Base-by-base conservation (phyloP, 768 basidiomycete species). In the Boletus reticulatus region DNA sequence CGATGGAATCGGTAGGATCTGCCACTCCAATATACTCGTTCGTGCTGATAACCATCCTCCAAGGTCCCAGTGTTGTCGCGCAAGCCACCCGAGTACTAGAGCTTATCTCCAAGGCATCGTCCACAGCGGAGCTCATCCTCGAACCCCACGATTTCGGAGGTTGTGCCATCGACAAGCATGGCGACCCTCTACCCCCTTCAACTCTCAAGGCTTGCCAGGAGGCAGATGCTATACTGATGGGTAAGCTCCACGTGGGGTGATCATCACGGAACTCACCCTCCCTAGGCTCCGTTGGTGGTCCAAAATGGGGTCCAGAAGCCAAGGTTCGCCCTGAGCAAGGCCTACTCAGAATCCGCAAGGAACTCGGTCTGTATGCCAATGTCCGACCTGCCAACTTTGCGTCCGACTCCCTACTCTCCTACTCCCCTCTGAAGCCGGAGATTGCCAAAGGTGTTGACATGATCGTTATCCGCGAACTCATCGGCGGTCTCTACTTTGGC, bases 321-420 rank as follows among this genome's bases (percentile, higher is more conserved):
- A 87, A 88, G 71, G 84, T 98, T 51, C 87, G 97, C 53, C 97
- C 97, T 17, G 97, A 99, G 72, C 84, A 84, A 57, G 97, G 97
- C 52, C 82, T 99, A 12, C 85, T 99, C 29, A 70, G 77, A 8
- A 82, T 99, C 50, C 87, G 97, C 62, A 98, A 99, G 74, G 84
- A 83, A 29, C 87, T 98, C 51, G 96, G 94, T 20, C 83, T 98
- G 46, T 98, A 95, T 75, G 96, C 94, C 69, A 99, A 99, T 76
- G 97, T 99, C 72, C 91, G 97, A 31, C 97, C 97, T 13, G 92
- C 94, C 12, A 92, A 90, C 68, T 94, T 99, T 63, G 94, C 92
- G 1, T 94, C 93, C 9, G 91, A 98, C 46, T 88, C 92, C 22
- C 83, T 99, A 46, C 75, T 99, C 52, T 77, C 82, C 44, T 82